A percentile compares a stretch with the other conserved stretches of the same genome.
Evolutionary conservation across 164 flowering plant genomes (phyloP).

Genomic region (Malania oleifera): DNA sequence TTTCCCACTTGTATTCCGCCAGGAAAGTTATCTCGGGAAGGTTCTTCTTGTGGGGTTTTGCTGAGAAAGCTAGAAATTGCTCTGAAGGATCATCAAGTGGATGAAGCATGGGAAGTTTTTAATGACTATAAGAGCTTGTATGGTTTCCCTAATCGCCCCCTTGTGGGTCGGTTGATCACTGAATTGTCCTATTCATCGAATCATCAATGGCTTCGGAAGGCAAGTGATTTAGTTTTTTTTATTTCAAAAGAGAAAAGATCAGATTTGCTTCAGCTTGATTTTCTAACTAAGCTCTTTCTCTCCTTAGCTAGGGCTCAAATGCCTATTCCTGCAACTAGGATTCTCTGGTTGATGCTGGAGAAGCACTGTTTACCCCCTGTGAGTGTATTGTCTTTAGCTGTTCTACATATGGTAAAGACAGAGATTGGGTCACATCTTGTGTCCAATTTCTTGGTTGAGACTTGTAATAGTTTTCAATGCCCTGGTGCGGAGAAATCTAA

Average conservation of each 20-base stretch:
- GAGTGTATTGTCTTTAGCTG: constrained; percentile 32
- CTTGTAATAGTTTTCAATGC: constrained; percentile 37
- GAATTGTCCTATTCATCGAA: constrained; percentile 56
- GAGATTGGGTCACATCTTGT: constrained; percentile 55
- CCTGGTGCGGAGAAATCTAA: constrained; percentile 14
- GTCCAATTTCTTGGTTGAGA: constrained; percentile 67
- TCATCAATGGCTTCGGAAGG: constrained; percentile 45
- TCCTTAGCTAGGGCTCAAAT: constrained; percentile 68
- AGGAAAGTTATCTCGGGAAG: constrained; percentile 24
- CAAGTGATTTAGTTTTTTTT: constrained; percentile 43
- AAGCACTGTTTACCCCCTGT: constrained; percentile 29
- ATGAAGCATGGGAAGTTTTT: constrained; percentile 67
- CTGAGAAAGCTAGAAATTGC: constrained; percentile 53
- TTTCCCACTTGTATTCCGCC: constrained; percentile 19
- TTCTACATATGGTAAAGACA: constrained; percentile 76
- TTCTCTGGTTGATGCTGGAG: constrained; percentile 56
- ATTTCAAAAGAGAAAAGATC: constrained; percentile 39
- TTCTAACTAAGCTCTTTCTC: constrained; percentile 42
- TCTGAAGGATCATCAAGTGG: constrained; percentile 36
- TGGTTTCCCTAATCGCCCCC: constrained; percentile 46
- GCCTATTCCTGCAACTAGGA: constrained; percentile 51
- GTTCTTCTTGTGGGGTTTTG: constrained; percentile 35
- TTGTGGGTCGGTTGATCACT: constrained; percentile 39
- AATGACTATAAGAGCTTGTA: constrained; percentile 42
- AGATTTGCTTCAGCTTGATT: constrained; percentile 34